phyloP scores from a whole-genome alignment of 1,284 basidiomycete genomes.

The Inonotus obliquus region DNA sequence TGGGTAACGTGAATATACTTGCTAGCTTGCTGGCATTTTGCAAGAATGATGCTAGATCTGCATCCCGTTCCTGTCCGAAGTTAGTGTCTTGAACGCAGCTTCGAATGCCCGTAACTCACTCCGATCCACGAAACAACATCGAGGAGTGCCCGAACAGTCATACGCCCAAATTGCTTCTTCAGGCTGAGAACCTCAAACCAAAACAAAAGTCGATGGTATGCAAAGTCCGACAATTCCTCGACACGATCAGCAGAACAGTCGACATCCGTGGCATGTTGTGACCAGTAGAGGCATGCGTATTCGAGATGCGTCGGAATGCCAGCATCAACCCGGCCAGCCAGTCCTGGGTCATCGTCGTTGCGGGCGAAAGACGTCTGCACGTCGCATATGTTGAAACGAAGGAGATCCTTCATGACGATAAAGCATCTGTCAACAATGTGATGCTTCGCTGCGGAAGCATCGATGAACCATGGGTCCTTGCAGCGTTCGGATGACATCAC shows the following conservation, averaged over 20 bases:
- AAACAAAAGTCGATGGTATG: constrained; percentile 17
- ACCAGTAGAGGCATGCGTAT: constrained; percentile 9
- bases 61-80: not conserved
- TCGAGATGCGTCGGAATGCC: not conserved
- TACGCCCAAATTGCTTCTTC: constrained; percentile 5
- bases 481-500: not conserved
- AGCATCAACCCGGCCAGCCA: not conserved
- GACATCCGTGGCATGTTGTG: not conserved
- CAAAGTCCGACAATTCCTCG: constrained; percentile 12
- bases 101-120: not conserved
- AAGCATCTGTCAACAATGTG: not conserved
- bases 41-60: not conserved
- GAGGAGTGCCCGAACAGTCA: not conserved
- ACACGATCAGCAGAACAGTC: not conserved
- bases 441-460: not conserved
- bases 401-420: not conserved
- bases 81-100: not conserved
- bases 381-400: constrained; percentile 7
- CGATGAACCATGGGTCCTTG: not conserved
- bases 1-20: constrained; percentile 14
- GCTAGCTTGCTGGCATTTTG: constrained; percentile 13
- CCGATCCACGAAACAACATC: not conserved
- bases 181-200: constrained; percentile 21
- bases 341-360: constrained; percentile 1
- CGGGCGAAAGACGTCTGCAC: not conserved